Evolutionary conservation across 495 filamentous ascomycete genomes (phyloP), one percentile per base, ranked within the genome.

Genomic region (Lasiosphaeriaceae sp.): DNA sequence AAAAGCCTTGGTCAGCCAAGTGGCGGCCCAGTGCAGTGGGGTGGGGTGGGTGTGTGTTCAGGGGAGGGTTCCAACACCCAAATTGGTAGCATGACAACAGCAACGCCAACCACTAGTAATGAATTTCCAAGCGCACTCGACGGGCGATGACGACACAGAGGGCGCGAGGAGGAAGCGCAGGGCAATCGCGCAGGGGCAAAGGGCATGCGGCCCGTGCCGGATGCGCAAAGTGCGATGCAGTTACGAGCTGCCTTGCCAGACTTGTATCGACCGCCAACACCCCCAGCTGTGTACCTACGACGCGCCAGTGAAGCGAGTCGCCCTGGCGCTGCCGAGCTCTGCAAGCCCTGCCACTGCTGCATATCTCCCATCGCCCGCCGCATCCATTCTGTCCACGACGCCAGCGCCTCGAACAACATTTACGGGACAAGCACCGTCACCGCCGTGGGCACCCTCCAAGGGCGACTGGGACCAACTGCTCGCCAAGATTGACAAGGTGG

Each of bases 251-350:
- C 49, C 49, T 12, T 52, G 49, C 31, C 49, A 52, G 49, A 52
- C 49, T n/a, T 52, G 49, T 37, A 31, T 34, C 49, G 51, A 54
- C n/a, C 51, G 51, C 16, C 37, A 54, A 19, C 51, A 43, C 19
- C 51, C 51, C 37, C 20, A 54, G 20, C 20, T 54, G 12, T 54
- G 51, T 41, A 35, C 45, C 51, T 54, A 54, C n/a, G 51, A 54
- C 37, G 37, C 51, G 5, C 51, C 51, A 16, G 11, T 29, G 19
- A 54, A 54, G 22, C 51, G 51, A 12, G 22, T 41, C 34, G 9
- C 14, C 39, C 21, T 26, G 19, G 41, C 26, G n/a, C 26, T 21
- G 22, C 35, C 37, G 12, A 24, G 21, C 2, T n/a, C 41, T 9
- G 35, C 51, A 16, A 31, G n/a, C n/a, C n/a, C 20, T 8, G 35